Evolutionary conservation across 2,329 filamentous ascomycete species (phyloP).

Genomic region (Boeremia exigua): DNA sequence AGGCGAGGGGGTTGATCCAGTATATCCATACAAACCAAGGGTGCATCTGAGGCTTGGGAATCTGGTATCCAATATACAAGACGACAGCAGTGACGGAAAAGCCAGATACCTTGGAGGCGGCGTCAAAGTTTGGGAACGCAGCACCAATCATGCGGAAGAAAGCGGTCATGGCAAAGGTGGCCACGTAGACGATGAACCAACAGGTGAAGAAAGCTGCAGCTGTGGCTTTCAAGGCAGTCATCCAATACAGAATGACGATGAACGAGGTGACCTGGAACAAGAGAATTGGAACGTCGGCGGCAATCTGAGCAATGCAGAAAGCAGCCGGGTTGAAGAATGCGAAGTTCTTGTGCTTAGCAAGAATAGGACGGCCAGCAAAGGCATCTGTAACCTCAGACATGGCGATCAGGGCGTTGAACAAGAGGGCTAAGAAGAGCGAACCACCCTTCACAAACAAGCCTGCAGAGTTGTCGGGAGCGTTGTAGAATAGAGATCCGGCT

Average conservation of each 20-base stretch:
- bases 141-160: slow-evolving; percentile 79
- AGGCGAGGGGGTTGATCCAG: slow-evolving; percentile 78
- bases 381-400: slow-evolving; percentile 68
- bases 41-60: slow-evolving; percentile 57
- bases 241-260: slow-evolving; percentile 75
- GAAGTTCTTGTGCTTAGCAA: slow-evolving; percentile 85
- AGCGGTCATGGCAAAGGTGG: slow-evolving; percentile 78
- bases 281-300: slow-evolving; percentile 61
- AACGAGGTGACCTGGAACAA: slow-evolving; percentile 66
- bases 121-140: slow-evolving; percentile 65
- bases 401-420: slow-evolving; percentile 67
- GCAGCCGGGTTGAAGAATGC: slow-evolving; percentile 89
- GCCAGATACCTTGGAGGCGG: slow-evolving; percentile 63
- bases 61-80: slow-evolving; percentile 68
- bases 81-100: slow-evolving; percentile 63
- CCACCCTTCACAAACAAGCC: slow-evolving; percentile 71
- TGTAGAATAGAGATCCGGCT: slow-evolving; percentile 71
- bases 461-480: slow-evolving; percentile 61
- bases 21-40: slow-evolving; percentile 63
- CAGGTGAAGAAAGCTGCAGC: slow-evolving; percentile 82
- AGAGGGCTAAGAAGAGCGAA: slow-evolving; percentile 67
- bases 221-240: slow-evolving; percentile 76
- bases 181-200: slow-evolving; percentile 72
- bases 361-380: slow-evolving; percentile 73
- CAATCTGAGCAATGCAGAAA: slow-evolving; percentile 73